These are phyloP conservation scores for Calocybe indica DNA, from an alignment of 768 basidiomycete genomes.

Conservation along the genomic window DNA sequence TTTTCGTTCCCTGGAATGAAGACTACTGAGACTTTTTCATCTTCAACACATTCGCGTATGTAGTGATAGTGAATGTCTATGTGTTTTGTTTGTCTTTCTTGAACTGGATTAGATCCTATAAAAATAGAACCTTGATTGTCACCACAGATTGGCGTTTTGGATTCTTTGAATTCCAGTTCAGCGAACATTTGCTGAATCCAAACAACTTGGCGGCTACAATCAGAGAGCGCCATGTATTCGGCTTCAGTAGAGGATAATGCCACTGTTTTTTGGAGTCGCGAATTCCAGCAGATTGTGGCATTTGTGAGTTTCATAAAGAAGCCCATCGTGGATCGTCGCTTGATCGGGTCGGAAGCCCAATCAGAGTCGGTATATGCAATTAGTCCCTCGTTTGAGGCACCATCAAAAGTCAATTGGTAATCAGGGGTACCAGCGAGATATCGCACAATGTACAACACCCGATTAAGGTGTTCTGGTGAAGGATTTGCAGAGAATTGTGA, in stretches of 20 bases:
- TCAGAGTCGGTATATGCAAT: slow-evolving; percentile 12
- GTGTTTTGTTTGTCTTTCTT: slow-evolving; percentile 5
- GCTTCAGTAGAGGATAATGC: slow-evolving; percentile 29
- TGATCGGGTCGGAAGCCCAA: slow-evolving; percentile 12
- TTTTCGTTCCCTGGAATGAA: slow-evolving; percentile 4
- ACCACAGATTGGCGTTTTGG: slow-evolving; percentile 8
- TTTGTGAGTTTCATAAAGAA: slow-evolving; percentile 23
- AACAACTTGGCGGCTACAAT: slow-evolving; percentile 16
- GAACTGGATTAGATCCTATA: slow-evolving; percentile 5
- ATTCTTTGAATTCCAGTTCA: slow-evolving; percentile 12
- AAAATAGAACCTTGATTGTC: slow-evolving; percentile 18
- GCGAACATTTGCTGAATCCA: slow-evolving; percentile 21
- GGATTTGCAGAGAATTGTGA: slow-evolving; percentile 15
- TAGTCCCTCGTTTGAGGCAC: background rate
- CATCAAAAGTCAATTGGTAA: slow-evolving; percentile 6
- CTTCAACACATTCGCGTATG: slow-evolving; percentile 5
- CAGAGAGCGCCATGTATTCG: slow-evolving; percentile 26
- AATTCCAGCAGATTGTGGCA: slow-evolving; percentile 27
- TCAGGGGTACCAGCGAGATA: slow-evolving; percentile 15
- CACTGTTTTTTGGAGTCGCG: slow-evolving; percentile 24
- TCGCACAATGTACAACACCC: slow-evolving; percentile 11
- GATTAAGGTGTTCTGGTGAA: slow-evolving; percentile 12
- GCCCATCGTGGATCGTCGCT: slow-evolving; percentile 24
- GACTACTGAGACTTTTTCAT: background rate
- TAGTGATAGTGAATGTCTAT: slow-evolving; percentile 9